phyloP scores from a whole-genome alignment of 306 rosid genomes.

The Mimosa bimucronata region DNA sequence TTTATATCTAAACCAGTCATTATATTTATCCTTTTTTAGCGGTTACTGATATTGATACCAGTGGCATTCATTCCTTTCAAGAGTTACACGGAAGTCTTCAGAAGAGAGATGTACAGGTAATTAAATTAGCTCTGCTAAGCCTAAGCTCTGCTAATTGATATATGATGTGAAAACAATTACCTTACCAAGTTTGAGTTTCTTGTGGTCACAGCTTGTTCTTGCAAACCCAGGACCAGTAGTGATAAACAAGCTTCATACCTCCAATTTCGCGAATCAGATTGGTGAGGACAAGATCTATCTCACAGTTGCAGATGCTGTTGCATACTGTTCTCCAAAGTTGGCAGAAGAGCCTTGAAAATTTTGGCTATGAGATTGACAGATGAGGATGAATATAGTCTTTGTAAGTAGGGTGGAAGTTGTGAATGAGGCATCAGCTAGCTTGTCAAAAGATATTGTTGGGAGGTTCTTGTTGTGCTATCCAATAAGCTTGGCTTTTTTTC shows the following conservation, averaged over 20 bases:
- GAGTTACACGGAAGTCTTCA: constrained; percentile 77
- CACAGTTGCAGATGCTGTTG: constrained; percentile 89
- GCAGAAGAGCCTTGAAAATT: constrained; percentile 62
- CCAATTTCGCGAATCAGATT: constrained; percentile 60
- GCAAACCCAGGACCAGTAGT: constrained; percentile 92
- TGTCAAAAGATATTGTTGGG: constrained; percentile 23
- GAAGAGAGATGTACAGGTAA: constrained; percentile 83
- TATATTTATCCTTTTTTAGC: constrained; percentile 56
- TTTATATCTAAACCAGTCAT: constrained; percentile 12
- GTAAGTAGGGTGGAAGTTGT: neutral
- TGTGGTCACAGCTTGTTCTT: constrained; percentile 71
- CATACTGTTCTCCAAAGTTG: constrained; percentile 67
- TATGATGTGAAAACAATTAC: constrained; percentile 1
- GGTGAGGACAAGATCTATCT: constrained; percentile 90
- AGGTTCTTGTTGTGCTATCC: constrained; percentile 37
- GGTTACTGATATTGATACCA: constrained; percentile 92
- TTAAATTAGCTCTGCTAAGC: constrained; percentile 10
- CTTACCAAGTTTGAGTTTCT: constrained; percentile 46
- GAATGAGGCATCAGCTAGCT: constrained; percentile 17
- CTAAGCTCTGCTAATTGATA: neutral
- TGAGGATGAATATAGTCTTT: neutral
- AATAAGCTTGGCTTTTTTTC: neutral
- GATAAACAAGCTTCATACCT: constrained; percentile 79
- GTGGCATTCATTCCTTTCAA: constrained; percentile 93
- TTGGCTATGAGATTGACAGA: constrained; percentile 25